phyloP scores from a whole-genome alignment of 202 grass and related monocot genomes.

The Brachypodium distachyon region DNA sequence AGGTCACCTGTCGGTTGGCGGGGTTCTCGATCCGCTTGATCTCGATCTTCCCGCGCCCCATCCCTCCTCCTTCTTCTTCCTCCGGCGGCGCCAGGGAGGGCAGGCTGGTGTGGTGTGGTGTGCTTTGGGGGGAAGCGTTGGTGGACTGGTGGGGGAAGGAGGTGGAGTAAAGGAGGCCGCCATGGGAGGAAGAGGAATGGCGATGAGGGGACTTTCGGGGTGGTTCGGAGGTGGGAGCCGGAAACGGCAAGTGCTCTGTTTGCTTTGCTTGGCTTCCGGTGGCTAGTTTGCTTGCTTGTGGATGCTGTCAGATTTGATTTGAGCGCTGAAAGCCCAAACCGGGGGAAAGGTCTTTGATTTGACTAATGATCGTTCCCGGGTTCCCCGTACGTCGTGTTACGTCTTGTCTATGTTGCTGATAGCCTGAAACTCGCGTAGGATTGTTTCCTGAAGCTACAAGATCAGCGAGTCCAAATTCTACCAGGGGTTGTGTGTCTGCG shows the following conservation, averaged over 20 bases:
- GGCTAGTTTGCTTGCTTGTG: slow-evolving; percentile 10
- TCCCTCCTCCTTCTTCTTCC: neutral
- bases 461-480: too few species aligned
- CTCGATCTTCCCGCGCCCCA: slow-evolving; percentile 94
- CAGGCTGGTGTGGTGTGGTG: slow-evolving; percentile 19
- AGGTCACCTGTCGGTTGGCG: slow-evolving; percentile 80
- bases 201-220: slow-evolving; percentile 57
- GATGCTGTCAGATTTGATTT: neutral
- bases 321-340: neutral
- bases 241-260: slow-evolving; percentile 50
- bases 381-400: neutral
- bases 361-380: neutral
- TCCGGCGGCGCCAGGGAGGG: neutral
- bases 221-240: slow-evolving; percentile 41
- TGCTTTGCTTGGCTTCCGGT: slow-evolving; percentile 8
- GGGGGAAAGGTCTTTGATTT: neutral
- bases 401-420: neutral
- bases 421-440: too few species aligned
- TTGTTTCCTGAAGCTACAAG: too few species aligned
- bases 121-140: slow-evolving; percentile 1
- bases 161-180: slow-evolving; percentile 36
- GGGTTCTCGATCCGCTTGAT: slow-evolving; percentile 98
- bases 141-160: neutral
- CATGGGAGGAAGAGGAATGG: slow-evolving; percentile 54
- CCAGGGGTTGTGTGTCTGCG: too few species aligned